phyloP scores from a whole-genome alignment of 768 basidiomycete species.

The Hysterangium stoloniferum region DNA sequence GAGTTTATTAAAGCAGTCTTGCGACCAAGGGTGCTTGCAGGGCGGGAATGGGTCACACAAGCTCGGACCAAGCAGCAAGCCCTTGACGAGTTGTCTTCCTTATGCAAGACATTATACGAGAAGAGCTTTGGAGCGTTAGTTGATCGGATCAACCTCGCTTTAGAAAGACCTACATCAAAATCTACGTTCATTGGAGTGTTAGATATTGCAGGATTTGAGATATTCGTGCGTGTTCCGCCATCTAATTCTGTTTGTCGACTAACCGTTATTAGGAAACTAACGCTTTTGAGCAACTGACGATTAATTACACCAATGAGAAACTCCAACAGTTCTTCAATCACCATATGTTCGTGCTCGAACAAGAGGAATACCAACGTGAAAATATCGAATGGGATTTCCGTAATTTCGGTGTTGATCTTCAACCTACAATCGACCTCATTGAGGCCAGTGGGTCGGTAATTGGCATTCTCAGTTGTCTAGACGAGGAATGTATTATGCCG shows the following conservation, averaged over 20 bases:
- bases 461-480: slow-evolving; percentile 86
- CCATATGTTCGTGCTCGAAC: slow-evolving; percentile 99
- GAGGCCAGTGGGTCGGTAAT: slow-evolving; percentile 69
- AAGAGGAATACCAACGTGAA: slow-evolving; percentile 96
- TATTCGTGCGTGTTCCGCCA: slow-evolving; percentile 32
- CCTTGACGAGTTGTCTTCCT: slow-evolving; percentile 79
- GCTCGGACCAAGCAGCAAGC: slow-evolving; percentile 89
- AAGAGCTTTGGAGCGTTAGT: slow-evolving; percentile 93
- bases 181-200: slow-evolving; percentile 95
- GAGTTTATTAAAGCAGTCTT: slow-evolving; percentile 88
- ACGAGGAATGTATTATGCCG: slow-evolving; percentile 99
- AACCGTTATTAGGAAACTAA: slow-evolving; percentile 60
- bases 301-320: slow-evolving; percentile 99
- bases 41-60: slow-evolving; percentile 95
- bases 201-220: slow-evolving; percentile 99
- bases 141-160: slow-evolving; percentile 88
- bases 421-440: slow-evolving; percentile 97
- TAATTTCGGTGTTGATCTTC: slow-evolving; percentile 95
- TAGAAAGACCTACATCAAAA: slow-evolving; percentile 82
- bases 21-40: slow-evolving; percentile 85
- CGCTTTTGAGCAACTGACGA: slow-evolving; percentile 94
- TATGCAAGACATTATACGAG: slow-evolving; percentile 96
- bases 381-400: slow-evolving; percentile 97
- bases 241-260: background rate
- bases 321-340: slow-evolving; percentile 98